phyloP scores from a whole-genome alignment of 1,284 basidiomycete species.

The Sporisorium graminicola region DNA sequence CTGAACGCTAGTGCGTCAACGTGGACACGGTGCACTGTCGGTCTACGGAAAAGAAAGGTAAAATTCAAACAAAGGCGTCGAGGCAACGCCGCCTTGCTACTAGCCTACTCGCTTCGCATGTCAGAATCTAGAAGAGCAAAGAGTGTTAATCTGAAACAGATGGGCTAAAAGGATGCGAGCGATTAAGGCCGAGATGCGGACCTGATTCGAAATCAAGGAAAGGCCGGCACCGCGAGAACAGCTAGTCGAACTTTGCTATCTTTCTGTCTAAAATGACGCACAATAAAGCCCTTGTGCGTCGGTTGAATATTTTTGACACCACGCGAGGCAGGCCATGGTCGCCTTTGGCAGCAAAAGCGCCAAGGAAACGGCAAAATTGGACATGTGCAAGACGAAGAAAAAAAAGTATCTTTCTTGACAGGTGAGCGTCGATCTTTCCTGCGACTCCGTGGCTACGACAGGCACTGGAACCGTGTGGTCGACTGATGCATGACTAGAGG shows the following conservation, averaged over 20 bases:
- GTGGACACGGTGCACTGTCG: slow-evolving; percentile 10
- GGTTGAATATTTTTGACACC: slow-evolving; percentile 1
- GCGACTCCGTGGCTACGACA: neutral
- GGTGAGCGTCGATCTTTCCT: slow-evolving; percentile 29
- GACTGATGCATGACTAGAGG: slow-evolving; percentile 5
- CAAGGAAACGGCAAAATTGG: neutral
- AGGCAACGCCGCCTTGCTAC: no score
- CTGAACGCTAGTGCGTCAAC: slow-evolving; percentile 2
- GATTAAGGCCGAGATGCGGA: slow-evolving; percentile 13
- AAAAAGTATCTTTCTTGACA: slow-evolving; percentile 17
- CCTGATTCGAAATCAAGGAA: neutral
- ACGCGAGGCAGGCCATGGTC: slow-evolving; percentile 4
- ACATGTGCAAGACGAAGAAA: neutral
- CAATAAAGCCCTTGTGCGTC: slow-evolving; percentile 16
- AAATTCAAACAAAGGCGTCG: neutral
- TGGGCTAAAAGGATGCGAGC: slow-evolving; percentile 6
- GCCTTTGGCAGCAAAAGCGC: neutral
- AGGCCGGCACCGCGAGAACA: neutral
- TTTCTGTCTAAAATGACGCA: slow-evolving; percentile 5
- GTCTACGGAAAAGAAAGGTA: neutral
- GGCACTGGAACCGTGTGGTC: slow-evolving; percentile 18
- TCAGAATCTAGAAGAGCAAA: neutral
- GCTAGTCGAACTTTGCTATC: slow-evolving; percentile 14
- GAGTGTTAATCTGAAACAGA: neutral
- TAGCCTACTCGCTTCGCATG: neutral